A percentile compares a stretch with the other conserved stretches of the same genome.
These are phyloP conservation scores for Ceratonia siliqua DNA, from an alignment of 306 rosid genomes.

Conservation along the genomic window DNA sequence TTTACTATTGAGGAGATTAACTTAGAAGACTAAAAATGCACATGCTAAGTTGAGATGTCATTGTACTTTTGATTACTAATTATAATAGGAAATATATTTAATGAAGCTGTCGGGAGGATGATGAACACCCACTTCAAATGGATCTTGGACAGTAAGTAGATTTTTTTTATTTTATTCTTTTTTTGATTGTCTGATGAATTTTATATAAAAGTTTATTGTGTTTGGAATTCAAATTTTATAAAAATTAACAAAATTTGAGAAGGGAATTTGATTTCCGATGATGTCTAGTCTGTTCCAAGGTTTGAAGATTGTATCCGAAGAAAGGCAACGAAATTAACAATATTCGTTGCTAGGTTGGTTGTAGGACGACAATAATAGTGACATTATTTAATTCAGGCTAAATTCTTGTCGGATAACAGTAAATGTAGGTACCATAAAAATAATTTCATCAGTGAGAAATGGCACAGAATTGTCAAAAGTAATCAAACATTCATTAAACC, in stretches of 20 bases:
- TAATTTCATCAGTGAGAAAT: neutral
- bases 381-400: constrained; percentile 2
- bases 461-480: neutral
- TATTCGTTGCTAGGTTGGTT: neutral
- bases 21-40: constrained; percentile 24
- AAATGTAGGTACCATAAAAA: neutral
- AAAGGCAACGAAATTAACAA: neutral
- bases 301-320: constrained; percentile 13
- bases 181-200: too few species aligned
- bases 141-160: neutral
- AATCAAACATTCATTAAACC: neutral
- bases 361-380: neutral
- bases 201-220: too few species aligned
- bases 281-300: neutral
- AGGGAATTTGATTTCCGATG: too few species aligned
- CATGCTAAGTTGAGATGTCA: too few species aligned
- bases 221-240: too few species aligned
- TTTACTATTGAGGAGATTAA: constrained; percentile 31
- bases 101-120: neutral
- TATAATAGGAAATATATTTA: neutral
- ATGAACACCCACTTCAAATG: constrained; percentile 10
- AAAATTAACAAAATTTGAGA: too few species aligned
- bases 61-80: too few species aligned
- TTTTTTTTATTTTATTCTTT: too few species aligned
- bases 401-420: constrained; percentile 22